Percentiles rank a stretch among this genome's conserved stretches.
phyloP scores from a whole-genome alignment of 1,284 basidiomycete genomes.

The Cutaneotrichosporon curvatum region DNA sequence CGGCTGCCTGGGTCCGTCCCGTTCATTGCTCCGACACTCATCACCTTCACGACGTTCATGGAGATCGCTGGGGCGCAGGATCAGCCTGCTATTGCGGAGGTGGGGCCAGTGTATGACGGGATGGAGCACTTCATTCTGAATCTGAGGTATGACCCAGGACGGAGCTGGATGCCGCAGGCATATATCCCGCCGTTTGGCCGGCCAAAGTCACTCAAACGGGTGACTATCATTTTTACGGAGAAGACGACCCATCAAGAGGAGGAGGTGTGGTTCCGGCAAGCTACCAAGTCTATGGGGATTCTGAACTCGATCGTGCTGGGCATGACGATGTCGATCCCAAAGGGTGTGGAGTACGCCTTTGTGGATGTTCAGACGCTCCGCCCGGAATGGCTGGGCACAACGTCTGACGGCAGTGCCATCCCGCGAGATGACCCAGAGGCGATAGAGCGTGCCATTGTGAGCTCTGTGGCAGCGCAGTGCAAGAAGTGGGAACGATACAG shows the following conservation, averaged over 20 bases:
- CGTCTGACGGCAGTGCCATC: not conserved
- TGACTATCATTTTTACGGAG: constrained; percentile 10
- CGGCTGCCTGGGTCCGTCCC: not conserved
- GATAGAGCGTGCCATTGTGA: not conserved
- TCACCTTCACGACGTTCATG: constrained; percentile 10
- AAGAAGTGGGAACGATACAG: not conserved
- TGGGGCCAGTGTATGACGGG: constrained; percentile 10
- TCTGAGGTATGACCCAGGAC: constrained; percentile 12
- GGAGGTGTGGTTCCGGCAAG: constrained; percentile 9
- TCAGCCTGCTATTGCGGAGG: constrained; percentile 7
- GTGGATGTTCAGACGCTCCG: constrained; percentile 11
- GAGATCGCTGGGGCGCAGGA: constrained; percentile 5
- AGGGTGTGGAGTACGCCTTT: constrained; percentile 5
- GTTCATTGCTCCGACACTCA: not conserved
- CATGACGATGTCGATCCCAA: constrained; percentile 4
- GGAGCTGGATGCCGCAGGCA: constrained; percentile 12
- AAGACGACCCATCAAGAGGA: constrained; percentile 16
- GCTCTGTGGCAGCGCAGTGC: not conserved
- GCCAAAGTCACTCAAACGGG: not conserved
- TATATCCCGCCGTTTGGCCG: constrained; percentile 1
- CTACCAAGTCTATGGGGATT: constrained; percentile 9
- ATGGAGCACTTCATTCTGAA: constrained; percentile 10
- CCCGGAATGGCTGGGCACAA: constrained; percentile 11
- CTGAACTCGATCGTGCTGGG: constrained; percentile 9
- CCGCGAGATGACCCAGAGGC: not conserved